phyloP scores from a whole-genome alignment of 2,329 filamentous ascomycete genomes.

The Xylaria sp. region DNA sequence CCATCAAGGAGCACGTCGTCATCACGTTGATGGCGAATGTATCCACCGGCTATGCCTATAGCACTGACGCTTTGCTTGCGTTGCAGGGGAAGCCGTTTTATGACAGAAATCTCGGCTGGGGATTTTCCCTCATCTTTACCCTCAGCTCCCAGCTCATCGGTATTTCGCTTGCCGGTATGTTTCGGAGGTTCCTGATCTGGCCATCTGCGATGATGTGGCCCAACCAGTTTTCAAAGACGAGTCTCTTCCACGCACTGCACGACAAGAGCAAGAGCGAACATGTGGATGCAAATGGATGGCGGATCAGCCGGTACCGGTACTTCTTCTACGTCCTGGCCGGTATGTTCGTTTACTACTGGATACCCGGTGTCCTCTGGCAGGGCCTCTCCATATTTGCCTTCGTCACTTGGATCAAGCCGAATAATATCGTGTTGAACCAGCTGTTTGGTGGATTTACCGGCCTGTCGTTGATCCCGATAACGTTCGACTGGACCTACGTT shows the following conservation, averaged over 20 bases:
- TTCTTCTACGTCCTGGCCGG: conserved; percentile 39
- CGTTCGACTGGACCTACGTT: conserved; percentile 40
- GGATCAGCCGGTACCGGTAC: conserved; percentile 41
- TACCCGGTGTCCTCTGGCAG: conserved; percentile 46
- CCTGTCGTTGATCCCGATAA: conserved; percentile 40
- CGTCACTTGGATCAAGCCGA: conserved; percentile 43
- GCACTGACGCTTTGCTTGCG: conserved; percentile 37
- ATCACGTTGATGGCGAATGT: conserved; percentile 43
- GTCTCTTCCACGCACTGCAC: conserved; percentile 43
- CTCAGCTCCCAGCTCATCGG: conserved; percentile 50
- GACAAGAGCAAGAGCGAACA: conserved; percentile 39
- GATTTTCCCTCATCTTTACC: conserved; percentile 44
- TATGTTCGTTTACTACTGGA: conserved; percentile 49
- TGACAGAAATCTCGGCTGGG: conserved; percentile 41
- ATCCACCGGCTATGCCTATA: conserved; percentile 35
- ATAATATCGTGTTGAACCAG: conserved; percentile 44
- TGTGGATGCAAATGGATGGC: conserved; percentile 39
- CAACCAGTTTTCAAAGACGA: conserved; percentile 41
- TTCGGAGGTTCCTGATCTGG: conserved; percentile 42
- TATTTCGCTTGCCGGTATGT: conserved; percentile 47
- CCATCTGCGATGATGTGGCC: conserved; percentile 48
- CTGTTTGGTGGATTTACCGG: conserved; percentile 45
- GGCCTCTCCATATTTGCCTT: conserved; percentile 45
- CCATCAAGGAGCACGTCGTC: conserved; percentile 42
- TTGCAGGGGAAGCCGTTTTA: conserved; percentile 39